Evolutionary conservation across 768 basidiomycete species (phyloP).

Genomic region (Leccinellum albellum): DNA sequence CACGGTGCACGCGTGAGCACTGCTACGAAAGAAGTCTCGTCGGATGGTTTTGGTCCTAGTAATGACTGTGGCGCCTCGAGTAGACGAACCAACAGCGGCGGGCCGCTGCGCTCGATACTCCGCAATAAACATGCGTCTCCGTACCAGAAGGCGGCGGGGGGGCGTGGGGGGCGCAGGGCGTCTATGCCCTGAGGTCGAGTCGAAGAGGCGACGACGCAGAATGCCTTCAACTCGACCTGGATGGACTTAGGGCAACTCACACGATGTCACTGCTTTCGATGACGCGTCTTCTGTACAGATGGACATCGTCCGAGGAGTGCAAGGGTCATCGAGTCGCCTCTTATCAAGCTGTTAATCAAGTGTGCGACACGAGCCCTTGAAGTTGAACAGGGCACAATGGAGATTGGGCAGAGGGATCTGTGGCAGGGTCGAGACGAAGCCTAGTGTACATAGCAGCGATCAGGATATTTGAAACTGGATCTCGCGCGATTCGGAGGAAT

Average conservation of each 20-base stretch:
- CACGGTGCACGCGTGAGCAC: not conserved
- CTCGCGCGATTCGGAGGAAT: not conserved
- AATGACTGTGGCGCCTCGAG: not conserved
- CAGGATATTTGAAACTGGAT: not conserved
- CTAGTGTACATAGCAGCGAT: not conserved
- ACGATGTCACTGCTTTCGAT: not conserved
- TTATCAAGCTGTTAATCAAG: not conserved
- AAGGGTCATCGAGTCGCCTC: not conserved
- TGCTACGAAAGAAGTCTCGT: not conserved
- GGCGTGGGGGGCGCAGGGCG: not conserved
- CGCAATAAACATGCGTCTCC: slow-evolving; percentile 10
- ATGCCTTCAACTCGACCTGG: not conserved
- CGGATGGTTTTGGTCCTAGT: not conserved
- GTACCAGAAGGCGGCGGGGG: slow-evolving; percentile 3
- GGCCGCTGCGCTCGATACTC: slow-evolving; percentile 12
- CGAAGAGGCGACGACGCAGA: not conserved
- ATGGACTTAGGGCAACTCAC: not conserved
- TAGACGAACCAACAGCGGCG: not conserved
- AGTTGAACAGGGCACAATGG: not conserved
- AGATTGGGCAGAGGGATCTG: not conserved
- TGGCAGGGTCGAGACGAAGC: not conserved
- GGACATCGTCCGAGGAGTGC: not conserved
- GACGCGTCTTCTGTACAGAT: not conserved
- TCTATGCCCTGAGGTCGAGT: slow-evolving; percentile 1
- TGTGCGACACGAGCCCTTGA: not conserved